Base-by-base conservation (phyloP, 73 alveolate species). In the Tetrahymena malaccensis region DNA sequence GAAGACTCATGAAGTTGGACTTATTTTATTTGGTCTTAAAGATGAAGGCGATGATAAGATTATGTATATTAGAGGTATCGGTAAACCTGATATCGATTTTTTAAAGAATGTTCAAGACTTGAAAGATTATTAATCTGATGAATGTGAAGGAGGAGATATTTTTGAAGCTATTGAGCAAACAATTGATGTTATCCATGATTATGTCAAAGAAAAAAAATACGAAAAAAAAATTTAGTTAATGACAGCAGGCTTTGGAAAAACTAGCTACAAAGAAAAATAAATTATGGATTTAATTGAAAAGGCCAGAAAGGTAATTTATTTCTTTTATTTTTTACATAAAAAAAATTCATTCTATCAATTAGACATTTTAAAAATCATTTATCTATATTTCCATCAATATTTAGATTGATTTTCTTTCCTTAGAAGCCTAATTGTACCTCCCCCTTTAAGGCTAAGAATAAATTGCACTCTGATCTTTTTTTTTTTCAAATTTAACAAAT, bases 181-280 rank as follows among this genome's bases (percentile, higher is more conserved):
- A 7, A 96, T 99, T 84, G 98, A 98, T 70, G 97, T 98, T 98
- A 93, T 99, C n/a, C 97, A 95, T 58, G 95, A 97, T 10, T 96
- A 97, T 93, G 97, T 97, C 83, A 98, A 98, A 57, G 96, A 97
- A 33, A 96, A 96, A 96, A 99, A 99, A 94, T 96, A 95, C 95
- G 97, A 97, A 33, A 98, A 98, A 94, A 96, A 99, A 94, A 97
- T 99, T 33, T 98, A 98, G 96, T 93, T 99, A 35, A 96, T 99
- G 31, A 98, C 99, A 9, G 99, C 98, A 95, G 99, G 99, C 21
- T 99, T 96, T 85, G 96, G 99, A 22, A 95, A 96, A 70, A 96
- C 98, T 38, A 94, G 97, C 89, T 97, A 96, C 35, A 84, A 58
- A n/a, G 97, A 95, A 83, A 96, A 94, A 83, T 70, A 97, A 56